Percentiles rank a stretch among this genome's conserved stretches.
These are phyloP conservation scores for Anisodus acutangulus DNA, from an alignment of 257 asterid genomes.

Conservation along the genomic window DNA sequence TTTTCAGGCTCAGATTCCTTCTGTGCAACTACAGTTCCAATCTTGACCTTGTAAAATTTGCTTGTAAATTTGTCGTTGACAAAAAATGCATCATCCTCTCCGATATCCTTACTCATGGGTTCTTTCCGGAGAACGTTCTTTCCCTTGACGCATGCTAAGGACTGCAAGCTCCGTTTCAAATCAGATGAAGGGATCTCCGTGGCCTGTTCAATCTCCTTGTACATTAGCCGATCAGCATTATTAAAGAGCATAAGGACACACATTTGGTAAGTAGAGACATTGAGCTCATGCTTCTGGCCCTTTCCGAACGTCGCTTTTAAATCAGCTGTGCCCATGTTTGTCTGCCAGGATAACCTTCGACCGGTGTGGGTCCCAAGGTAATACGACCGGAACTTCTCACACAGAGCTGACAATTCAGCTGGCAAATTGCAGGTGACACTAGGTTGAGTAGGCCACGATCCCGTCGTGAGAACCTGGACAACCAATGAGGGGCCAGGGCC, in stretches of 20 bases:
- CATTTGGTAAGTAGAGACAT: slow-evolving; percentile 90
- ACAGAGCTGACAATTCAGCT: slow-evolving; percentile 63
- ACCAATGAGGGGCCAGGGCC: slow-evolving; percentile 76
- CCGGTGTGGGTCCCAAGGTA: slow-evolving; percentile 92
- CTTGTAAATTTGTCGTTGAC: slow-evolving; percentile 76
- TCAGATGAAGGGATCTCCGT: slow-evolving; percentile 82
- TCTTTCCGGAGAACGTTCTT: slow-evolving; percentile 79
- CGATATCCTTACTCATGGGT: slow-evolving; percentile 87
- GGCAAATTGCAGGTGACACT: slow-evolving; percentile 75
- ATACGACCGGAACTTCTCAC: slow-evolving; percentile 75
- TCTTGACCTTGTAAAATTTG: slow-evolving; percentile 82
- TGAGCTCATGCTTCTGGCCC: slow-evolving; percentile 84
- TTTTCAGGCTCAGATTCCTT: slow-evolving; percentile 92
- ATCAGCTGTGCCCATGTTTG: slow-evolving; percentile 92
- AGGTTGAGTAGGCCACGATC: slow-evolving; percentile 91
- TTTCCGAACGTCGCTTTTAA: slow-evolving; percentile 74
- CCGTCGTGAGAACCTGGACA: slow-evolving; percentile 84
- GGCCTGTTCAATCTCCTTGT: slow-evolving; percentile 79
- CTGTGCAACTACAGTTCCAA: slow-evolving; percentile 88
- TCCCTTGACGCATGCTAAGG: slow-evolving; percentile 84
- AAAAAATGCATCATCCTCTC: slow-evolving; percentile 64
- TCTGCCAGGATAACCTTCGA: slow-evolving; percentile 83
- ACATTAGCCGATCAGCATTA: slow-evolving; percentile 62
- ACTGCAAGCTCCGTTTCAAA: slow-evolving; percentile 79
- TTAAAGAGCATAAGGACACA: slow-evolving; percentile 85